phyloP scores from a whole-genome alignment of 2,329 filamentous ascomycete species.

The Xylariaceae sp. region DNA sequence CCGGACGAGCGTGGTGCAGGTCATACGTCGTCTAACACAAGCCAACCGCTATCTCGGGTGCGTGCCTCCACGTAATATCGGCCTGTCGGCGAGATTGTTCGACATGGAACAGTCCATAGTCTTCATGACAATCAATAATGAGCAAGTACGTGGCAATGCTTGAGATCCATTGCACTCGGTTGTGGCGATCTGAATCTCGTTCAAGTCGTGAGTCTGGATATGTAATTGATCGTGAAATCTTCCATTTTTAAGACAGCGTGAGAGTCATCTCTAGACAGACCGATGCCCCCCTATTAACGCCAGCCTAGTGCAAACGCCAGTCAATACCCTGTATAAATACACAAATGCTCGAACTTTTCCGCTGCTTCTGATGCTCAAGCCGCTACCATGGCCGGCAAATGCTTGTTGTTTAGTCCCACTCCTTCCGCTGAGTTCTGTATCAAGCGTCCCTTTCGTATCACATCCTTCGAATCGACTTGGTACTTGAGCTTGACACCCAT shows the following conservation, averaged over 20 bases:
- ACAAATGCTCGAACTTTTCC: not conserved
- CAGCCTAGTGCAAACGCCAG: conserved; percentile 13
- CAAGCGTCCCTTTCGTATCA: conserved; percentile 49
- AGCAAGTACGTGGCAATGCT: not conserved
- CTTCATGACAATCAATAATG: not conserved
- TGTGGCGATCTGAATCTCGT: not conserved
- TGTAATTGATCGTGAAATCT: not conserved
- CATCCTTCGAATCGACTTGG: conserved; percentile 59
- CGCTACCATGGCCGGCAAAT: conserved; percentile 24
- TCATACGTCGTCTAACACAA: conserved; percentile 11
- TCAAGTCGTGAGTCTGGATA: not conserved
- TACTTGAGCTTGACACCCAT: conserved; percentile 98
- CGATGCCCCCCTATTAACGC: conserved; percentile 14
- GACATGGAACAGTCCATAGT: conserved; percentile 1
- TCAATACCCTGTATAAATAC: not conserved
- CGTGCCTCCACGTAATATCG: conserved; percentile 7
- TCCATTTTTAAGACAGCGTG: not conserved
- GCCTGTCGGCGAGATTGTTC: conserved; percentile 5
- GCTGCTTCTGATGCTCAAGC: conserved; percentile 18
- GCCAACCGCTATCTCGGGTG: conserved; percentile 14
- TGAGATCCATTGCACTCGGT: not conserved
- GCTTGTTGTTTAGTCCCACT: conserved; percentile 25
- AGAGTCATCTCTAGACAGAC: not conserved
- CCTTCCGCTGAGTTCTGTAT: conserved; percentile 35
- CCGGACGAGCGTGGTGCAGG: conserved; percentile 2